phyloP scores from a whole-genome alignment of 805 yeast species.

The Candida fluviatilis region DNA sequence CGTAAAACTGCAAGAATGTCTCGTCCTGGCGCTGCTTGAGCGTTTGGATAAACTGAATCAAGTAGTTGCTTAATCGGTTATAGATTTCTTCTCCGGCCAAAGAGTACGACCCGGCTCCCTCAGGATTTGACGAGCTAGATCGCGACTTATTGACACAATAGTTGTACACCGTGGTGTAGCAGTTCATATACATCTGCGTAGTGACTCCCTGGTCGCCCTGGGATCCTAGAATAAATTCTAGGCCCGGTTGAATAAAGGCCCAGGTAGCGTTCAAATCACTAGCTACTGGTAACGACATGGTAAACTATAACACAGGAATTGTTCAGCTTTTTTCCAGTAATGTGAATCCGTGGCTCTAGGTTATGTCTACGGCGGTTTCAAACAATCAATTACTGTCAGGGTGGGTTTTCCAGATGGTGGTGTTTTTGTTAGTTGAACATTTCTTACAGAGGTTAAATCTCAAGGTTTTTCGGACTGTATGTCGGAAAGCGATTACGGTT shows the following conservation, averaged over 20 bases:
- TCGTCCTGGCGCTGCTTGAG: conserved; percentile 54
- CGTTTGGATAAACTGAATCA: conserved; percentile 53
- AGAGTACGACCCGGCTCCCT: conserved; percentile 25
- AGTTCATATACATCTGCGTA: conserved; percentile 74
- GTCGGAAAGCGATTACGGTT: too few species aligned
- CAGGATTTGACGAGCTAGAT: conserved; percentile 13
- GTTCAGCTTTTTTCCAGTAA: neutral
- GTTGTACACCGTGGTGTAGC: conserved; percentile 89
- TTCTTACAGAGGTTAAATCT: too few species aligned
- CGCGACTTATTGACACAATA: conserved; percentile 83
- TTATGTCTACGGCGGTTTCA: neutral
- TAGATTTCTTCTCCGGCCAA: conserved; percentile 91
- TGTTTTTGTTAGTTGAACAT: neutral
- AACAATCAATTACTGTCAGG: neutral
- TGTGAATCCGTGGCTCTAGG: neutral
- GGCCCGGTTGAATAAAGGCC: conserved; percentile 74
- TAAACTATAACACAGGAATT: too few species aligned
- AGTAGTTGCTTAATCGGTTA: conserved; percentile 61
- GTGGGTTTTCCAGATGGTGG: too few species aligned
- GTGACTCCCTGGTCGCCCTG: conserved; percentile 65
- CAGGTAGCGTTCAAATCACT: conserved; percentile 69
- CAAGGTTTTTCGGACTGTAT: too few species aligned
- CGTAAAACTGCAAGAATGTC: conserved; percentile 76
- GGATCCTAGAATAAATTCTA: conserved; percentile 64
- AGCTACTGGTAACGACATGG: conserved; percentile 42